Percentiles rank a stretch among this genome's conserved stretches.
Evolutionary conservation across 2,329 filamentous ascomycete species (phyloP).

Genomic region (Pseudocercospora vitis): DNA sequence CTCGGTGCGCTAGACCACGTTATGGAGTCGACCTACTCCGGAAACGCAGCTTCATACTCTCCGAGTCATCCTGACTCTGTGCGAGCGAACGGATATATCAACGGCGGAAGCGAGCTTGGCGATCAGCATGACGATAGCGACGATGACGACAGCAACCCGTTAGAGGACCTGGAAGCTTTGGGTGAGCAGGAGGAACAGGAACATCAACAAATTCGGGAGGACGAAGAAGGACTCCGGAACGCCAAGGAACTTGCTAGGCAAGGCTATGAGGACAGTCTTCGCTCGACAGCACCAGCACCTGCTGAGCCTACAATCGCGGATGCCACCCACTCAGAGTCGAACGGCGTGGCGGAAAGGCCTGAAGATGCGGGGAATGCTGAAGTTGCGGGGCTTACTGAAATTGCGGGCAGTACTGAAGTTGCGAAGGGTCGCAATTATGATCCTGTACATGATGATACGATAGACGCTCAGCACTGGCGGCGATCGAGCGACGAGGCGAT

Average conservation of each 20-base stretch:
- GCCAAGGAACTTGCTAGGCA: slow-evolving; percentile 34
- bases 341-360: not conserved
- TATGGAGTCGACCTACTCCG: slow-evolving; percentile 28
- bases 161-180: slow-evolving; percentile 38
- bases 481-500: slow-evolving; percentile 3
- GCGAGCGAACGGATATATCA: slow-evolving; percentile 26
- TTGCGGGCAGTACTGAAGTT: not conserved
- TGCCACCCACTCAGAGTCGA: not conserved
- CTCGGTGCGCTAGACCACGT: slow-evolving; percentile 36
- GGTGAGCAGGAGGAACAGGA: slow-evolving; percentile 37
- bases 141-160: slow-evolving; percentile 38
- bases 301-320: not conserved
- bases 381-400: not conserved
- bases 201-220: slow-evolving; percentile 29
- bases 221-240: slow-evolving; percentile 35
- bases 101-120: slow-evolving; percentile 25
- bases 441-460: slow-evolving; percentile 17
- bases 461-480: not conserved
- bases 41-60: not conserved
- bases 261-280: slow-evolving; percentile 32
- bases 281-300: not conserved
- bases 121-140: slow-evolving; percentile 33
- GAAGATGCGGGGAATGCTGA: not conserved
- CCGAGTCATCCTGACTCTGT: slow-evolving; percentile 8
- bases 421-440: slow-evolving; percentile 14